phyloP scores from a whole-genome alignment of 2,329 filamentous ascomycete genomes.

The Ceratocystis smalleyi region DNA sequence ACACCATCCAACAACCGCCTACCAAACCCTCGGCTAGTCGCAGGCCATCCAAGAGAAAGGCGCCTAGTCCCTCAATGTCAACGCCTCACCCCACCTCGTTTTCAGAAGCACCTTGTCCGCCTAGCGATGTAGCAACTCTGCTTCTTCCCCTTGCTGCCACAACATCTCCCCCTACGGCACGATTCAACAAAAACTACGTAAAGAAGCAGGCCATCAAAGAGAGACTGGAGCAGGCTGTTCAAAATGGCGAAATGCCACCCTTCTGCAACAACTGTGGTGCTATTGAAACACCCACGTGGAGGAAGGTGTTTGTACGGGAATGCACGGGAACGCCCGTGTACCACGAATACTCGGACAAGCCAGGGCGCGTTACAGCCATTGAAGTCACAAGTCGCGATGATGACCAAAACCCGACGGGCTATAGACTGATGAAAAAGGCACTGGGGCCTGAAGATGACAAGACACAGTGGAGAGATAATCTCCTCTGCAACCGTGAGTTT shows the following conservation, averaged over 20 bases:
- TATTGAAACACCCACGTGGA: conserved; percentile 92
- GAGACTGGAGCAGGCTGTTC: conserved; percentile 47
- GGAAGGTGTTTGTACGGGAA: conserved; percentile 75
- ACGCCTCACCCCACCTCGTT: conserved; percentile 28
- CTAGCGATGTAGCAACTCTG: conserved; percentile 28
- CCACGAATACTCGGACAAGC: conserved; percentile 56
- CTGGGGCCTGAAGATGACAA: conserved; percentile 48
- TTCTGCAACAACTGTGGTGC: conserved; percentile 88
- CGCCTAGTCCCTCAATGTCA: conserved; percentile 21
- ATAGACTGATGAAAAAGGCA: conserved; percentile 66
- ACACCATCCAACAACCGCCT: not conserved
- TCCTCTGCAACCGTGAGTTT: conserved; percentile 73
- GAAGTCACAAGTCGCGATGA: conserved; percentile 48
- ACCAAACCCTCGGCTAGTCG: not conserved
- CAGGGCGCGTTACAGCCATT: conserved; percentile 59
- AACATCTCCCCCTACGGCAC: conserved; percentile 25
- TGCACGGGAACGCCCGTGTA: conserved; percentile 53
- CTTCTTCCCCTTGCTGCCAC: conserved; percentile 21
- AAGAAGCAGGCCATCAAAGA: conserved; percentile 48
- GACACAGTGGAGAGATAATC: conserved; percentile 50
- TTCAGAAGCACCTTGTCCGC: conserved; percentile 29
- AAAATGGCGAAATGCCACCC: conserved; percentile 68
- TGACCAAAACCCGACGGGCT: conserved; percentile 46
- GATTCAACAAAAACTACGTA: conserved; percentile 46
- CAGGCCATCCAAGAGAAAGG: conserved; percentile 5